Evolutionary conservation across 2,329 filamentous ascomycete species (phyloP), one percentile per base, ranked within the genome.

Genomic region (Phyllosticta citrichinensis): DNA sequence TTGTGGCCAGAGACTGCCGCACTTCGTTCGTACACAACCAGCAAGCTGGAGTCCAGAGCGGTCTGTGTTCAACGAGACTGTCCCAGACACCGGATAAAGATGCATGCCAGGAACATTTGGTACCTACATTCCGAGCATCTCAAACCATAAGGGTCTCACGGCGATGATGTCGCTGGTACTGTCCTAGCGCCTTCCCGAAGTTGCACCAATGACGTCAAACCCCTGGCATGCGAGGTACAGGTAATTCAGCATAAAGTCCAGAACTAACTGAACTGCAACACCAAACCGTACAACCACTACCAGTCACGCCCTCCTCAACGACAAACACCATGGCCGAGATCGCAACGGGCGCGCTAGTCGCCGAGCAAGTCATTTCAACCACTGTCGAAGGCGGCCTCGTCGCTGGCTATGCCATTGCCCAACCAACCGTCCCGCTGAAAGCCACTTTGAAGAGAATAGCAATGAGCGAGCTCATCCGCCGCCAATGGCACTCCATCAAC

Each of bases 341-440:
- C 57, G 75, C 73, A 63, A 72, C 71, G 40, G 72, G 68, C 24
- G 70, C 71, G 19, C 70, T 72, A 58, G 72, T 71, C 1, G 76
- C 71, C 40, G 74, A 77, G 62, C 71, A 76, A 55, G 68, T 73
- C 55, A 69, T 77, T 19, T 74, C 74, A 10, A 76, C 73, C 1
- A 71, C 70, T 10, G 64, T 69, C 2, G 69, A 78, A 61, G 72
- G 69, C 22, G 74, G 73, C 24, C 69, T 69, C 25, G 63, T 73
- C 20, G 75, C 71, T 17, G 75, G 73, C n/a, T 75, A 75, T 65
- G 70, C 75, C 51, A 68, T 77, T 3, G 69, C 74, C 0, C 74
- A 77, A 60, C 73, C 74, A 14, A 77, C 76, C 2, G 68, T 76
- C 63, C 75, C 75, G 54, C 66, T 77, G 52, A 76, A 76, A 56